Base-by-base conservation (phyloP, 129 eudicot genomes). In the Centaurea solstitialis region DNA sequence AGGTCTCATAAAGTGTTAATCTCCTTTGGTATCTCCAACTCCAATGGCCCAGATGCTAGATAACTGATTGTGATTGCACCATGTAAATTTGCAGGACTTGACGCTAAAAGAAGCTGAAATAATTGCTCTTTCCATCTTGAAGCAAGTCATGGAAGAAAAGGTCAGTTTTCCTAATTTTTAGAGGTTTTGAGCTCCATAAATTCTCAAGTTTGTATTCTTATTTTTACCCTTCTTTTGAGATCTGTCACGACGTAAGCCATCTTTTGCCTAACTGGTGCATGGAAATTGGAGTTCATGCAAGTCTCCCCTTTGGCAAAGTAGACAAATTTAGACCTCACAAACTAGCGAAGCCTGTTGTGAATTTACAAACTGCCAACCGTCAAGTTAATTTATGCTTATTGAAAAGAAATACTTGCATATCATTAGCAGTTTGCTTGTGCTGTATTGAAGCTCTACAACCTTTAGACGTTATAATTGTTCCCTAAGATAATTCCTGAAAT, bases 71-170 rank as follows among this genome's bases (percentile, higher is more conserved):
- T 70, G 81, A 64, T 73, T 59, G 67, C 40, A 24, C 64, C 53
- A 12, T 7, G 35, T 22, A 9, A 74, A 26, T 35, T 68, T 87
- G 73, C 88, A 96, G 97, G 95, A 96, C 66, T 82, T 96, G 64
- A 91, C 99, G 6, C 90, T 96, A 30, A 81, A 87, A 77, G 98
- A 96, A 88, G 98, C 97, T 79, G 98, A 96, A 83, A 93, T 97
- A 72, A 93, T 93, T 66, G 97, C 98, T 22, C 99, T 96, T 70
- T 96, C 99, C 71, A 91, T 96, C 76, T 80, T 96, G 81, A 96
- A 96, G 92, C 98, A 96, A 87, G 99, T 96, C 53, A 96, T 91
- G 99, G 98, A 96, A 84, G 99, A 96, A 79, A 96, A 96, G 97
- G 99, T 94, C 82, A 81, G 84, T 26, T 13, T 23, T 38, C 33